Base-by-base conservation (phyloP, 371 early-diverging fungal genomes). In the Apophysomyces trapeziformis region DNA sequence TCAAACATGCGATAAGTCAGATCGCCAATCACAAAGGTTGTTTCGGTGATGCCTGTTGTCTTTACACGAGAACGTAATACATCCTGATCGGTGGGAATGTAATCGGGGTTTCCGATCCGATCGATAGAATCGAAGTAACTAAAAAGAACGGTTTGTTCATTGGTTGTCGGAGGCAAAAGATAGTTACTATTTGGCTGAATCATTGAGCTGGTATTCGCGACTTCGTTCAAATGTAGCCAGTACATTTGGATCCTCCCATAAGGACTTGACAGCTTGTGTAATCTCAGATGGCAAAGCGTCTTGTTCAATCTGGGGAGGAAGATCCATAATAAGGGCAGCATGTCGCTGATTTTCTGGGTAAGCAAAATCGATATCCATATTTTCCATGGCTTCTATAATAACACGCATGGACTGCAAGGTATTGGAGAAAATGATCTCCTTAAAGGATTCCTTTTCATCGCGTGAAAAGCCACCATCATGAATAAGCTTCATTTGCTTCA, bases 401-500 rank as follows among this genome's bases (percentile, higher is more conserved):
- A 95, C 96, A 58, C 92, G 90, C 94, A 95, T 94, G 38, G 95
- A 95, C 78, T 97, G 95, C 38, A 95, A 87, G 12, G 92, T 92
- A 82, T 98, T 98, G 36, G 93, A 92, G 70, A 92, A 96, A 65
- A 98, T 95, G 67, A 96, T 94, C 73, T 95, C 95, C 74, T 90
- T 95, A 87, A 92, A 96, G 35, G 93, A 88, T 62, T 90, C 90
- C 46, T 92, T 87, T 72, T 96, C 98, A 41, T 93, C 92, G 38
- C 78, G 75, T 61, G 92, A 86, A 84, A 95, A 98, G 12, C 97
- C 95, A 66, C 88, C 90, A 68, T 92, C 95, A 75, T 97, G 97
- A 66, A 98, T 98, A 46, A 97, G 82, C 74, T 94, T 93, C 96
- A 98, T 97, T 77, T 98, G 97, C 77, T 98, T 98, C 60, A 98